Conservation (phyloP, 352 stramenopile genomes). For the Thraustochytrium striatum region DNA sequence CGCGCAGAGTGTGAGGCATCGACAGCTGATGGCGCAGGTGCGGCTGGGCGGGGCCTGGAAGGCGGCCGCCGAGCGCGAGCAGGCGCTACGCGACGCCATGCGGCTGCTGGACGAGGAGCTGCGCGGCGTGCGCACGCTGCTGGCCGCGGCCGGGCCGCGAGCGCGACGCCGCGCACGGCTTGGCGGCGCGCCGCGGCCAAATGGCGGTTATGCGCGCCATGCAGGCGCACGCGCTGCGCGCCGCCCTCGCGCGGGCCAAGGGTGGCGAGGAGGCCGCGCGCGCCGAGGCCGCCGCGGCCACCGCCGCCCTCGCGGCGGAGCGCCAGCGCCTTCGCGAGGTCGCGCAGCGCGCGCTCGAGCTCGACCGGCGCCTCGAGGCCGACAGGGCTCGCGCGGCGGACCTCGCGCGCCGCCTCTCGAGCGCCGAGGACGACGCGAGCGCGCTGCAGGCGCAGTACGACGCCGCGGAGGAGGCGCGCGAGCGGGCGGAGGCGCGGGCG, state of each 20-base stretch:
- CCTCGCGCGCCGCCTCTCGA: not conserved
- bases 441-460: conserved; percentile 20
- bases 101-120: not conserved
- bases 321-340: not conserved
- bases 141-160: not conserved
- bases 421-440: not conserved
- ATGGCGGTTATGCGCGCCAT: not conserved
- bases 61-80: not conserved
- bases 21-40: too few relatives aligned
- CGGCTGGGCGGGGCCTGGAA: conserved; percentile 20
- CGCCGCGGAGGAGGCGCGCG: not conserved
- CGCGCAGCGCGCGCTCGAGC: not conserved
- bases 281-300: not conserved
- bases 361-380: not conserved
- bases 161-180: not conserved
- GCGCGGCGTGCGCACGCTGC: not conserved
- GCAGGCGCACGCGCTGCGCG: too few relatives aligned
- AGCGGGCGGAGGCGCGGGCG: not conserved
- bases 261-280: not conserved
- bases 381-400: not conserved
- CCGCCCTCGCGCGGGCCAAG: not conserved
- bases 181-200: not conserved
- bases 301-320: not conserved
- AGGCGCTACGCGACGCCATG: not conserved
- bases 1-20: too few relatives aligned